A percentile compares a stretch with the other conserved stretches of the same genome.
Evolutionary conservation across 257 asterid genomes (phyloP).

Genomic region (Fraxinus anomala): DNA sequence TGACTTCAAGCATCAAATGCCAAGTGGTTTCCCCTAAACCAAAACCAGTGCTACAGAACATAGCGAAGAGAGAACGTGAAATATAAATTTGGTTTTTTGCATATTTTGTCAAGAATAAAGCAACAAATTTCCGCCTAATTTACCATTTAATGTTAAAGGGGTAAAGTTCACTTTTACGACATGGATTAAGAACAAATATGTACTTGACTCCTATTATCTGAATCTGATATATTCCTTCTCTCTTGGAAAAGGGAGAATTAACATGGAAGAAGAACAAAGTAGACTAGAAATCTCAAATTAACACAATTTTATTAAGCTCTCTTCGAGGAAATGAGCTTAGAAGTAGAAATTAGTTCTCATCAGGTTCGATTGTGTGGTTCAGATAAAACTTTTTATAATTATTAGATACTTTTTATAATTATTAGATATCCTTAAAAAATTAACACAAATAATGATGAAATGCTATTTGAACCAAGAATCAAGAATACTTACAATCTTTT

Average conservation of each 20-base stretch:
- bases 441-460: background rate
- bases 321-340: background rate
- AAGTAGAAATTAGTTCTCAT: background rate
- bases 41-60: no score
- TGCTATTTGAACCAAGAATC: background rate
- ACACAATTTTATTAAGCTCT: background rate
- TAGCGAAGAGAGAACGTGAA: no score
- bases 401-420: background rate
- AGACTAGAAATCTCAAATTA: no score
- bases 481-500: conserved; percentile 49
- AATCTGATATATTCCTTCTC: no score
- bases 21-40: no score
- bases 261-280: no score
- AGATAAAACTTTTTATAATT: background rate
- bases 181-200: background rate
- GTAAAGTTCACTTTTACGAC: background rate
- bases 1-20: no score
- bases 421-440: background rate
- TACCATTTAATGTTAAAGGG: no score
- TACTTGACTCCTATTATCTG: no score
- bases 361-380: background rate
- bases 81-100: no score
- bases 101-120: no score
- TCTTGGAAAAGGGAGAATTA: no score
- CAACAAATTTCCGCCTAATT: background rate